A percentile compares a stretch with the other conserved stretches of the same genome.
phyloP scores from a whole-genome alignment of 106 monocot species.

The Vanilla planifolia region DNA sequence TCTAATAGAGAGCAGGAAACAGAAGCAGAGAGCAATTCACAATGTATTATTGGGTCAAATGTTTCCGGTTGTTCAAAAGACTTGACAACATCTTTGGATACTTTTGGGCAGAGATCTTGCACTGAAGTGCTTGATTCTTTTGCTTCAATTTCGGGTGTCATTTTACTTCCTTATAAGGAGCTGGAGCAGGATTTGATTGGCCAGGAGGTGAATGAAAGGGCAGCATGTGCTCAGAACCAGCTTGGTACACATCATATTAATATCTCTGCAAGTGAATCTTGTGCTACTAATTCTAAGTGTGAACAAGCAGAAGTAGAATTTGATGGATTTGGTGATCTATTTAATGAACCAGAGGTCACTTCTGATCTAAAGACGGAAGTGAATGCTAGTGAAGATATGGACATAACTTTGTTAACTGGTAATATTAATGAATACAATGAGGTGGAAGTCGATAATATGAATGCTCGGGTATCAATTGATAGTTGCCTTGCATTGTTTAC shows the following conservation, averaged over 20 bases:
- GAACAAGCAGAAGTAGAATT: slow-evolving; percentile 52
- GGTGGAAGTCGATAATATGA: slow-evolving; percentile 61
- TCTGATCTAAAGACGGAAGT: slow-evolving; percentile 30
- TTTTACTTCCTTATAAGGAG: slow-evolving; percentile 45
- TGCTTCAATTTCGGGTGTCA: slow-evolving; percentile 18
- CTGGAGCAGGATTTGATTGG: slow-evolving; percentile 12
- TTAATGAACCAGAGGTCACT: slow-evolving; percentile 72
- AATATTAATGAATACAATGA: slow-evolving; percentile 39
- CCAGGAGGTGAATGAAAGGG: slow-evolving; percentile 14
- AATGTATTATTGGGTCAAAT: neutral
- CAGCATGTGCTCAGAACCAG: slow-evolving; percentile 19
- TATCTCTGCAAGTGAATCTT: slow-evolving; percentile 3
- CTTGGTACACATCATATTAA: slow-evolving; percentile 12
- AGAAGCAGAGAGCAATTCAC: slow-evolving; percentile 11
- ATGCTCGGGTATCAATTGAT: slow-evolving; percentile 66
- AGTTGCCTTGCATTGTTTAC: slow-evolving; percentile 81
- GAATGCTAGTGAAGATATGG: slow-evolving; percentile 35
- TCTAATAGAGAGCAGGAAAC: slow-evolving; percentile 15
- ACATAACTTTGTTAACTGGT: slow-evolving; percentile 36
- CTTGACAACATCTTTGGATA: slow-evolving; percentile 19
- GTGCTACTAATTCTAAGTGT: slow-evolving; percentile 9
- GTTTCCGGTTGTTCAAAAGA: slow-evolving; percentile 12
- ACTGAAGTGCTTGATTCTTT: slow-evolving; percentile 15
- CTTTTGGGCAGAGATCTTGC: slow-evolving; percentile 21
- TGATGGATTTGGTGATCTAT: slow-evolving; percentile 75